Evolutionary conservation across 495 filamentous ascomycete species (phyloP), one percentile per base, ranked within the genome.

Genomic region (Cercophora sp.): DNA sequence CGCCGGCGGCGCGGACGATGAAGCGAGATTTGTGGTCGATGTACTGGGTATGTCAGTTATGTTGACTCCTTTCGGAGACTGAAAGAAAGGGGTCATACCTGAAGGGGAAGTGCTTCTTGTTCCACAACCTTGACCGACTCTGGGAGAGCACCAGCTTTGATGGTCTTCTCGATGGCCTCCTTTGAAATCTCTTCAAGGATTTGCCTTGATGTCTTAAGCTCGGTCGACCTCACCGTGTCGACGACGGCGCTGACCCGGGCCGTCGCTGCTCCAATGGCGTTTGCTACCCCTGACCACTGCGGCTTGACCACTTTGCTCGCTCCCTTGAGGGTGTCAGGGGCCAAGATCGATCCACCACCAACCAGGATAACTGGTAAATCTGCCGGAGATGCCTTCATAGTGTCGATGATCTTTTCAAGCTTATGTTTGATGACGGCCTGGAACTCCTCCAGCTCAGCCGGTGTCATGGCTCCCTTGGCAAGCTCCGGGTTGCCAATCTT

Each of bases 261-360:
- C 44, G 74, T 79, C 5, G 80, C 80, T 5, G 79, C 79, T 2
- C 80, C 79, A 31, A 83, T 75, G 1, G 80, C 80, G 57, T 83
- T 83, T 0, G 79, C 80, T 5, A 81, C 76, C 11, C 66, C 65
- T 8, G 66, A 62, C 48, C 58, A 67, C 8, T 56, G 52, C 4
- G 70, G 68, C 43, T 66, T 62, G 10, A 71, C 60, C 26, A 73
- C 67, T 20, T 58, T 59, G 27, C 60, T 70, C 4, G 62, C 66
- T 2, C 69, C 69, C 1, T 50, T 39, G 3, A 74, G 64, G 22
- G 52, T 23, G 11, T 60, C 42, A 3, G 68, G 69, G 2, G 64
- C 61, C 19, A 74, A 66, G 13, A 73, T 62, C 0, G 68, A 61
- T 18, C 71, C 71, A 2, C 71, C 70, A 16, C 71, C 71, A 5